Base-by-base conservation (phyloP, 176 grass and related monocot species). In the Elaeis guineensis region DNA sequence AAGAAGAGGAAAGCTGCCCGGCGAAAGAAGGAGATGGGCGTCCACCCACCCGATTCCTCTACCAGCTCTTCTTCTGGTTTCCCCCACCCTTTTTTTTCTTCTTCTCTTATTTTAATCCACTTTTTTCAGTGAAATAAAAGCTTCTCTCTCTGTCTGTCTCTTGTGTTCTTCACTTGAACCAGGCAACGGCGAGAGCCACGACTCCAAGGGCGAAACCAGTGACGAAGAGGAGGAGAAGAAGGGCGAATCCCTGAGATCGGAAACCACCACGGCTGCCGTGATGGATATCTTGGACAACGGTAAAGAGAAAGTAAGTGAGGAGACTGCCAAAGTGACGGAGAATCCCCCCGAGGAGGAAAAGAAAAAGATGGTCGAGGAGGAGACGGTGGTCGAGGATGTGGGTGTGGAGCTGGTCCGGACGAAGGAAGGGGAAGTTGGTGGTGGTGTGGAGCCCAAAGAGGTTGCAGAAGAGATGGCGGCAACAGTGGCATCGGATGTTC, bases 1-100 rank as follows among this genome's bases (percentile, higher is more conserved):
- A 65, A 65, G 63, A 65, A 65, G 48, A 26, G 19, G 63, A 65
- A 65, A 20, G 63, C 63, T 5, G 49, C 63, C 50, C 50, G 14
- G 63, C 49, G 63, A 6, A 65, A 52, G 63, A 51, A 65, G 63
- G 21, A 52, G 49, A 65, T 65, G 63, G 7, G 49, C 15, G 6
- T 20, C 48, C 9, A 21, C 62, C n/a, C 48, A 0, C 49, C 9
- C n/a, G 19, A 24, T 51, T 16, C 62, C 25, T 4, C 57, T 6
- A 1, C 57, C 17, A 39, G 16, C 26, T 35, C 58, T 61, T 61
- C 58, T 39, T 23, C n/a, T 30, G 58, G 58, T 61, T 17, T 4
- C 30, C 16, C 5, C 25, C 3, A 4, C 30, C 16, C 16, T 1
- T 17, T 3, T 16, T 56, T 14, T 18, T 19, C 1, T 56, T 14